Evolutionary conservation across 805 yeast species (phyloP).

Genomic region (Pichia sporocuriosa): DNA sequence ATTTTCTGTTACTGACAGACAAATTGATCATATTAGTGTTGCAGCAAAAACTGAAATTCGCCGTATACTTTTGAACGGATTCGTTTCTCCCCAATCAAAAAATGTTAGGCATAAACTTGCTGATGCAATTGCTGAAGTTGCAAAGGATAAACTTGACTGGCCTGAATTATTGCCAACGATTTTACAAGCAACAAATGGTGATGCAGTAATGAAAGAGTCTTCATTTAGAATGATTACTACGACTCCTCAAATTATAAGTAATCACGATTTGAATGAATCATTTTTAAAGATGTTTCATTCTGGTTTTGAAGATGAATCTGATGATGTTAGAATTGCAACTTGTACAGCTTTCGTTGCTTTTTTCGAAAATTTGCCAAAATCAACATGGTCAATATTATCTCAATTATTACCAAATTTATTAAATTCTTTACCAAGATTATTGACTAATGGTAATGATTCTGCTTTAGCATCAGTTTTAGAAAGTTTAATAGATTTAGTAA

Average conservation of each 20-base stretch:
- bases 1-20: conserved; percentile 62
- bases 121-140: conserved; percentile 91
- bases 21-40: conserved; percentile 62
- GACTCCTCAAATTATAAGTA: conserved; percentile 70
- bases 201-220: conserved; percentile 75
- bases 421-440: conserved; percentile 79
- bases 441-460: conserved; percentile 69
- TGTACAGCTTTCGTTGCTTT: conserved; percentile 89
- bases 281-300: conserved; percentile 60
- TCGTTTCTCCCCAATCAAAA: conserved; percentile 58
- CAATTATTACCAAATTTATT: conserved; percentile 77
- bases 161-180: conserved; percentile 70
- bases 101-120: conserved; percentile 85
- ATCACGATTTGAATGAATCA: conserved; percentile 34
- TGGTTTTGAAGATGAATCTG: conserved; percentile 76
- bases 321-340: conserved; percentile 84
- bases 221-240: conserved; percentile 85
- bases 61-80: conserved; percentile 62
- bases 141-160: conserved; percentile 72
- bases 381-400: conserved; percentile 69
- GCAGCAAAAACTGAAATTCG: conserved; percentile 59
- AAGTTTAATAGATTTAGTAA: conserved; percentile 82
- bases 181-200: conserved; percentile 50
- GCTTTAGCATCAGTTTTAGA: conserved; percentile 87
- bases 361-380: conserved; percentile 74